Base-by-base conservation (phyloP, 352 stramenopile genomes). In the Globisporangium echinulatum region DNA sequence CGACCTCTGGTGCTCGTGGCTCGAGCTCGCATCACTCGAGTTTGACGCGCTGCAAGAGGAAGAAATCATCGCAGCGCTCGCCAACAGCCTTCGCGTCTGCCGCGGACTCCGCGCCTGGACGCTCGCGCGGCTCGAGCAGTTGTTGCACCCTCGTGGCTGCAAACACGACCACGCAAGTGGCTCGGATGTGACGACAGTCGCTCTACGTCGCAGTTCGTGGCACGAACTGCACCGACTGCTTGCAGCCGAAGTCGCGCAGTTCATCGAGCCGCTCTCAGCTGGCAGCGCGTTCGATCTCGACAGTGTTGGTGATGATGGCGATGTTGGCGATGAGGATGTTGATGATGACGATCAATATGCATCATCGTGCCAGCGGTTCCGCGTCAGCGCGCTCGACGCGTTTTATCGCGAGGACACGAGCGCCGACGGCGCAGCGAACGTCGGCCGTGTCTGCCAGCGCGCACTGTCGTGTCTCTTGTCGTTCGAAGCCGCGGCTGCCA, bases 1-100 rank as follows among this genome's bases (percentile, higher is more conserved):
- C 39, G 70, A 85, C 11, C 64, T 91, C 42, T 92, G 82, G 84
- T 91, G 84, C 61, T 68, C 66, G 38, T 89, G 81, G 73, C 49
- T 94, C 17, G 68, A 88, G 13, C 55, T 68, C 2, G 53, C 49
- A 0, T 55, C 87, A 4, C 36, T 40, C 37, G 77, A 33, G 25
- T 33, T 90, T 9, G 81, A 83, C 59, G 68, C 74, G 7, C 67
- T 77, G 44, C 81, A 93, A 69, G 79, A 91, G 69, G 75, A 87
- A 68, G 76, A 87, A 38, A 74, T 90, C 48, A 53, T 84, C 15
- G 71, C 71, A 36, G 76, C 72, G 0, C 49, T 87, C 8, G 85
- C 87, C 57, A 85, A 69, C 54, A 75, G 71, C 14, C 49, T 90
- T 9, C 37, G 58, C 42, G 64, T 70, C 58, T 86, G 67, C 9